Evolutionary conservation across 768 basidiomycete species (phyloP), one percentile per base, ranked within the genome.

Genomic region (Heimioporus sp.): DNA sequence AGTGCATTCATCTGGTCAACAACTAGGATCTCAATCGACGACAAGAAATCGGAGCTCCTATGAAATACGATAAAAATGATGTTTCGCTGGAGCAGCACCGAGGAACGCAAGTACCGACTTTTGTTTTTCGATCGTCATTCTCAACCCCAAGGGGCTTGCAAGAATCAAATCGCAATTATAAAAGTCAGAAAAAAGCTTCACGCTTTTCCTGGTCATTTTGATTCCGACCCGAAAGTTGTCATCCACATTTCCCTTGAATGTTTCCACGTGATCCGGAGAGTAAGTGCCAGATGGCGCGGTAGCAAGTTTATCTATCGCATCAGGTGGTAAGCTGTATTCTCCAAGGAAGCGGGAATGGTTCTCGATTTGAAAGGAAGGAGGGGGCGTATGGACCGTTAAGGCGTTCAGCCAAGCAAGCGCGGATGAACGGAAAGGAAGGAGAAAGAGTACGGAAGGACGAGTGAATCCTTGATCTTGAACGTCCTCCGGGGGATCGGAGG

Each of bases 381-480:
- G 61, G 17, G 91, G 83, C 15, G 88, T 85, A 62, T 92, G 92
- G 16, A 83, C 74, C 3, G 85, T 85, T 48, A 98, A 74, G 21
- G 88, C 83, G n/a, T 77, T 76, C 55, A 94, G 73, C 91, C 95
- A 98, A 49, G 81, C 76, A 7, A 88, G 73, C 1, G 91, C 95
- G 45, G 85, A 86, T 37, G 91, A 92, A 44, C 97, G 92, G 75
- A 98, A 93, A 2, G 97, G 97, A 10, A 95, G 80, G 51, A 98
- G 83, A 56, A 99, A 73, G 42, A 99, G 88, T 28, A 96, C 76
- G 17, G 96, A 94, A 10, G 97, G 96, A 6, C 97, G 89, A 8
- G 95, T 97, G 72, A 98, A 98, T 24, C 96, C 96, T 78, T 98
- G 97, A 65, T 99, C 97, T 72, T 92, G 91, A 13, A 90, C 79